Base-by-base conservation (phyloP, 139 green algal genomes). In the Volvox africanus region DNA sequence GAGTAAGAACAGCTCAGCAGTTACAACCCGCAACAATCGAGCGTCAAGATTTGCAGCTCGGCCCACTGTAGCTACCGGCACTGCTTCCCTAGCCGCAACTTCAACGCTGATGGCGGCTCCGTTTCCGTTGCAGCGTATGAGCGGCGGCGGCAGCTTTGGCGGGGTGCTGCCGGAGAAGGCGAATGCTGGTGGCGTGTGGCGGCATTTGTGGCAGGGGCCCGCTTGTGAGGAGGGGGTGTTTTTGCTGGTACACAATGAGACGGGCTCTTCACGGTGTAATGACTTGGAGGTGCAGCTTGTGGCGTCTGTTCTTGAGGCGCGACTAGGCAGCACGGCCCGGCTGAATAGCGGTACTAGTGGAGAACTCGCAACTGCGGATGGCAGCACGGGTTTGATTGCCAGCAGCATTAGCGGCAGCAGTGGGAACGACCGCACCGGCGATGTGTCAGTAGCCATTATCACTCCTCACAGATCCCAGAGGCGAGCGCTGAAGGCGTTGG, bases 191-290 rank as follows among this genome's bases (percentile, higher is more conserved):
- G 78, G 35, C 18, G 36, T 86, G 50, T 87, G 81, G 81, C 37
- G 85, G 69, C 69, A 44, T 36, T 20, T 36, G 85, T 68, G 83
- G 83, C 50, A 28, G 28, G 17, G 80, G 30, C 33, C 65, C 35
- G 20, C 61, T 67, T 14, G 73, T 32, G 36, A 26, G 19, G 76
- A 79, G 26, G 87, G 88, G 26, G 26, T 92, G 67, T 73, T 78
- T 28, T 32, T 92, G 79, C 14, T 92, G 18, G 65, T 92, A 2
- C 80, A 92, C 80, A 86, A 92, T 50, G 88, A 92, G 44, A 69
- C 21, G 11, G 28, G 37, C 44, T 88, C 80, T 17, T n/a, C 21
- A 0, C 24, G 32, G 11, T 32, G 13, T 30, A 92, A 92, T 50
- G 0, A 0, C 3, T 22, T 82, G 37, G 88, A 92, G 88, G 26